These are phyloP conservation scores for Nannochloropsis gaditana DNA, from an alignment of 108 stramenopile genomes.

Conservation along the genomic window DNA sequence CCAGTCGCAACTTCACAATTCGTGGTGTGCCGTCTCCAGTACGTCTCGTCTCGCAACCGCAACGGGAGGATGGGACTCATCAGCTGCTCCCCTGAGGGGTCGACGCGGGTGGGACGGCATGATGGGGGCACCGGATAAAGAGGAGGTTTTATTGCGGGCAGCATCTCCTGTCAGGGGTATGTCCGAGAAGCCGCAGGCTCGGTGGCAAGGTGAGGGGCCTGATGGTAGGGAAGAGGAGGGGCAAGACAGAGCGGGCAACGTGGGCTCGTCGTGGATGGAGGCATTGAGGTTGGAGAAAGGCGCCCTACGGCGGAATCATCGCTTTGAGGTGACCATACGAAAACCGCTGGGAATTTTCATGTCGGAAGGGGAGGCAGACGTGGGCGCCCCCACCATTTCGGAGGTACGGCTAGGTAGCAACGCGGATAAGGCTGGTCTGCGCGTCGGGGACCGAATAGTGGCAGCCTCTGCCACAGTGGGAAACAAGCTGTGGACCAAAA, in stretches of 20 bases:
- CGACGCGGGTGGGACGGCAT: background rate
- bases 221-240: background rate
- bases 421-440: constrained; percentile 39
- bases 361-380: background rate
- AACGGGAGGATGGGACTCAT: too few relatives aligned
- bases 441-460: constrained; percentile 9
- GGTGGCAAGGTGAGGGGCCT: background rate
- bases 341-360: background rate
- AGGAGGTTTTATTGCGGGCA: background rate
- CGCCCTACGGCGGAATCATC: background rate
- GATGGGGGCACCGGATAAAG: background rate
- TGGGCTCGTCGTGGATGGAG: background rate
- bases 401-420: constrained; percentile 34
- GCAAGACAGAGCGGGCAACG: background rate
- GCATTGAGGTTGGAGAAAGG: background rate
- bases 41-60: background rate
- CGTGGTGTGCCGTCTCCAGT: background rate
- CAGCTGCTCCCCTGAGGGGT: background rate
- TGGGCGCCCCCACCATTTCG: constrained; percentile 22
- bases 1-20: background rate
- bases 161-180: background rate
- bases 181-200: background rate
- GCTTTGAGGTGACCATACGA: constrained; percentile 4
- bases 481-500: constrained; percentile 3
- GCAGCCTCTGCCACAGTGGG: background rate